Evolutionary conservation across 495 filamentous ascomycete species (phyloP).

Genomic region (Cryomyces minteri): DNA sequence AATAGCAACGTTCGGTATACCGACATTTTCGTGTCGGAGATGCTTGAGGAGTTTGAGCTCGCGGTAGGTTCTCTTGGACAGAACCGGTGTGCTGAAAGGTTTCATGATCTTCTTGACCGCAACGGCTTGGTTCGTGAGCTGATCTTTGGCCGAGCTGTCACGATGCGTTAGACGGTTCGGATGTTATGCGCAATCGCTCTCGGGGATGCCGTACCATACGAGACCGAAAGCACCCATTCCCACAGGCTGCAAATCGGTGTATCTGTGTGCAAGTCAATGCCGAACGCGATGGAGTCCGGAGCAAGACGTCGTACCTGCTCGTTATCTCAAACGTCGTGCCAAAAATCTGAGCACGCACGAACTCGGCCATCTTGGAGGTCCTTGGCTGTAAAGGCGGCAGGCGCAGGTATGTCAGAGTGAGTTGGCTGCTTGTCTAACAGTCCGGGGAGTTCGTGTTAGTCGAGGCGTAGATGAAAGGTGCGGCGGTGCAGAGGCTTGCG

Average conservation of each 20-base stretch:
- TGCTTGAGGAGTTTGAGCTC: constrained; percentile 97
- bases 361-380: constrained; percentile 67
- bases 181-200: neutral
- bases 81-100: constrained; percentile 92
- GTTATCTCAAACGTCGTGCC: constrained; percentile 99
- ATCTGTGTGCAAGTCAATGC: constrained; percentile 29
- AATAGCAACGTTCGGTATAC: constrained; percentile 9
- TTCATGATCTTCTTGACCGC: constrained; percentile 99
- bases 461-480: too few relatives aligned
- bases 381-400: too few relatives aligned
- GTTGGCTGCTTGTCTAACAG: too few relatives aligned
- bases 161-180: neutral
- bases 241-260: constrained; percentile 93
- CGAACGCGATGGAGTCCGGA: neutral
- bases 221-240: constrained; percentile 98
- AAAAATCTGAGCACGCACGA: constrained; percentile 97
- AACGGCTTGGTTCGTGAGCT: constrained; percentile 87
- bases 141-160: constrained; percentile 80
- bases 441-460: too few relatives aligned
- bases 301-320: constrained; percentile 50
- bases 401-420: too few relatives aligned
- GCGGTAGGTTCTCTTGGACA: constrained; percentile 93
- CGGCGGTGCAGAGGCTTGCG: too few relatives aligned
- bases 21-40: constrained; percentile 87
- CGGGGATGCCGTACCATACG: constrained; percentile 54